These are phyloP conservation scores for Sonneratia alba DNA, from an alignment of 345 rosid species.

Conservation along the genomic window DNA sequence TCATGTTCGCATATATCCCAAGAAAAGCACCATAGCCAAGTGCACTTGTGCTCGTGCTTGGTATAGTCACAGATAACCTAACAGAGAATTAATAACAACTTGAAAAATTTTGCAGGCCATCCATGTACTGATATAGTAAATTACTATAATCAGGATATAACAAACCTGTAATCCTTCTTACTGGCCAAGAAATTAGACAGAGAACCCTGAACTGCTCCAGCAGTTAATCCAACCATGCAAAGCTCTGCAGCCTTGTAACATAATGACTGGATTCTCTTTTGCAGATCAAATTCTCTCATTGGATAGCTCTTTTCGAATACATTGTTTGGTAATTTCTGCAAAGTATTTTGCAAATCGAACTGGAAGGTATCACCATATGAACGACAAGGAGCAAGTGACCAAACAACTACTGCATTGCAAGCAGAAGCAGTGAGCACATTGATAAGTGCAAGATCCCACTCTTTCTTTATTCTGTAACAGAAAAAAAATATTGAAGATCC, in stretches of 20 bases:
- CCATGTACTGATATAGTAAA: not conserved
- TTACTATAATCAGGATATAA: not conserved
- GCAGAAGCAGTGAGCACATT: slow-evolving; percentile 77
- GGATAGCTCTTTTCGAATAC: slow-evolving; percentile 91
- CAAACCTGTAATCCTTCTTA: slow-evolving; percentile 71
- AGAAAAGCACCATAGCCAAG: slow-evolving; percentile 90
- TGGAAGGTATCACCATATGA: slow-evolving; percentile 88
- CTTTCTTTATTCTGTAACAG: slow-evolving; percentile 57
- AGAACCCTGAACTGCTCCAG: slow-evolving; percentile 87
- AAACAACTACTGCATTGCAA: slow-evolving; percentile 81
- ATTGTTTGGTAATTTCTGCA: slow-evolving; percentile 94
- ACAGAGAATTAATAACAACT: not conserved
- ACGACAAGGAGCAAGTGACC: slow-evolving; percentile 93
- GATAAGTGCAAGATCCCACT: slow-evolving; percentile 96
- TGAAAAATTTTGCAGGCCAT: not conserved
- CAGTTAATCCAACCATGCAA: slow-evolving; percentile 63
- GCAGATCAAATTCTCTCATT: slow-evolving; percentile 77
- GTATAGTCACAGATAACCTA: slow-evolving; percentile 75
- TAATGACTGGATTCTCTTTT: slow-evolving; percentile 80
- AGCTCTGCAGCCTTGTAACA: slow-evolving; percentile 86
- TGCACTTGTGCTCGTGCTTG: slow-evolving; percentile 53
- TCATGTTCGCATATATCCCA: slow-evolving; percentile 74
- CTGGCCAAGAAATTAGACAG: slow-evolving; percentile 59
- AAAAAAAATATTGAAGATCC: not conserved
- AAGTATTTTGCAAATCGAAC: slow-evolving; percentile 86